Conservation (phyloP, 1,284 basidiomycete genomes). For the Sporisorium graminicola region DNA sequence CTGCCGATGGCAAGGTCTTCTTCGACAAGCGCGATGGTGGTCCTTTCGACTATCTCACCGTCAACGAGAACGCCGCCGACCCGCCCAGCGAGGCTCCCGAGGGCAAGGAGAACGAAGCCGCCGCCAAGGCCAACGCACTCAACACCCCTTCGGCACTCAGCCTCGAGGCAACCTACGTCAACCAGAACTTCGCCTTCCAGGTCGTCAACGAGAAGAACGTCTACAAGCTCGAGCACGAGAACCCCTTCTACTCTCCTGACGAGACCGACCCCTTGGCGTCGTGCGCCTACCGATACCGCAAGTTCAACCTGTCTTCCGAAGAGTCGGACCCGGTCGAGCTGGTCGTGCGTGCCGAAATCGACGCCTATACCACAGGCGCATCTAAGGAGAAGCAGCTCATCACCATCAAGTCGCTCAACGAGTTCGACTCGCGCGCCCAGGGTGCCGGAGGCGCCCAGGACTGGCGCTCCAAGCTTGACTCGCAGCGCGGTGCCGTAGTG, state of each 20-base stretch:
- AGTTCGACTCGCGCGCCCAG: conserved; percentile 92
- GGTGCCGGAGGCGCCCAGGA: conserved; percentile 94
- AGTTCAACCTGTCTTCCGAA: conserved; percentile 94
- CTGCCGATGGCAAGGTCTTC: conserved; percentile 88
- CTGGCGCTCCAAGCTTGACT: conserved; percentile 95
- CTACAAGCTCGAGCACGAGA: conserved; percentile 68
- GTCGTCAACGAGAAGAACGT: conserved; percentile 82
- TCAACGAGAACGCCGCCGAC: conserved; percentile 98
- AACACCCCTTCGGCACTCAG: conserved; percentile 95
- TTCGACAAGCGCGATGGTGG: conserved; percentile 95
- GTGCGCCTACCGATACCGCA: conserved; percentile 94
- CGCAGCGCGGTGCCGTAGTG: conserved; percentile 96
- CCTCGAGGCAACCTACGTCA: conserved; percentile 98
- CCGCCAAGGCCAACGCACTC: conserved; percentile 76
- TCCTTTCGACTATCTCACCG: conserved; percentile 94
- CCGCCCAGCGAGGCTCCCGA: conserved; percentile 81
- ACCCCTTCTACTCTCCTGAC: conserved; percentile 91
- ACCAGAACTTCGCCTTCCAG: conserved; percentile 98
- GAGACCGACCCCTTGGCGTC: conserved; percentile 95
- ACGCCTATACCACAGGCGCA: conserved; percentile 77
- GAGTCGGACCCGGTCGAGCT: conserved; percentile 84
- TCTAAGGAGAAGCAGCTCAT: conserved; percentile 61
- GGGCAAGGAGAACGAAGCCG: conserved; percentile 59
- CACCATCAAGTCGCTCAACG: conserved; percentile 95
- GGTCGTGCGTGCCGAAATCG: conserved; percentile 95